Evolutionary conservation across 768 basidiomycete species (phyloP).

Genomic region (Agrocybe pediades): DNA sequence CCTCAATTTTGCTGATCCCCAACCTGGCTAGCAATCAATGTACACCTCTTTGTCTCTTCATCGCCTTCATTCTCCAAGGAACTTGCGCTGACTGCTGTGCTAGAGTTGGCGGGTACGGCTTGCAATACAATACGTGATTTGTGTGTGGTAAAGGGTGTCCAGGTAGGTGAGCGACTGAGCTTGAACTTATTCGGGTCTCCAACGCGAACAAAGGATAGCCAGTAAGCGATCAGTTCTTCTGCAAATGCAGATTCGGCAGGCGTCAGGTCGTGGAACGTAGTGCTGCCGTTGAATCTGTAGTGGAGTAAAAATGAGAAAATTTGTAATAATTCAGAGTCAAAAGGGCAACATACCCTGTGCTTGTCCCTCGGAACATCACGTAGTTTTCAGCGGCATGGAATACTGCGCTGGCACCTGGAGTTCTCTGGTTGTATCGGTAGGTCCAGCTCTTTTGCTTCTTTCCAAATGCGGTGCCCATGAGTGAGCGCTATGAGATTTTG

Average conservation of each 20-base stretch:
- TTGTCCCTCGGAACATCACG: conserved; percentile 67
- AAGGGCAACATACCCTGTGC: conserved; percentile 49
- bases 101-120: conserved; percentile 11
- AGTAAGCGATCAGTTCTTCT: conserved; percentile 62
- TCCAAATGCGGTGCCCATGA: conserved; percentile 46
- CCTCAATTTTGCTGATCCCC: conserved; percentile 19
- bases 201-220: conserved; percentile 64
- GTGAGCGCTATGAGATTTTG: conserved; percentile 33
- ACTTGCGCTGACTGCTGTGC: conserved; percentile 18
- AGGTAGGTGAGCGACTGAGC: conserved; percentile 49
- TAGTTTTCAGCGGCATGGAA: conserved; percentile 63
- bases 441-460: conserved; percentile 43
- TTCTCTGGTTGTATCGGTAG: conserved; percentile 61
- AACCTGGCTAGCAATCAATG: conserved; percentile 18
- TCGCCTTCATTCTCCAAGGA: conserved; percentile 12
- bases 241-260: conserved; percentile 52
- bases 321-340: neutral
- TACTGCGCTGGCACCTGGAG: conserved; percentile 31
- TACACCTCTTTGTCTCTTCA: conserved; percentile 16
- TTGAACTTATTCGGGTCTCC: conserved; percentile 59
- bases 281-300: conserved; percentile 51
- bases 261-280: conserved; percentile 47
- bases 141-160: conserved; percentile 30
- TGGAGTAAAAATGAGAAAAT: conserved; percentile 1
- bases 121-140: conserved; percentile 18